Evolutionary conservation across 345 rosid species (phyloP), one percentile per base, ranked within the genome.

Genomic region (Firmiana major): DNA sequence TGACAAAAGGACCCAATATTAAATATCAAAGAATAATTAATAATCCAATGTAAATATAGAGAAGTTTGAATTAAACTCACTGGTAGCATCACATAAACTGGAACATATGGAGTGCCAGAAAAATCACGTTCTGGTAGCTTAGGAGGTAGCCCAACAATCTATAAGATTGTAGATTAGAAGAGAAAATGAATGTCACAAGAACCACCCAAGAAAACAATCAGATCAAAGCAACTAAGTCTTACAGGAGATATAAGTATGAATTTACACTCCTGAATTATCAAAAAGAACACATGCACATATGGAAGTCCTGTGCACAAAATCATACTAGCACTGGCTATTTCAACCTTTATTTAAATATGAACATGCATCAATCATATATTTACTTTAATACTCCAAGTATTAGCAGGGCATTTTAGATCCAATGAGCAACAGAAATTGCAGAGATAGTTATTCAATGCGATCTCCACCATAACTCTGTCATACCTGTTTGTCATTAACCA

Each of bases 1-100:
- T 31, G 34, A 48, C 42, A 55, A 34, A 49, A 40, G 15, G 49
- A 45, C 42, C 74, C 24, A 45, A 11, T 10, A 43, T 13, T 17
- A 79, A 45, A 74, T 69, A 57, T 54, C 68, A 19, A 75, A 82
- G 75, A 26, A 26, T 62, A 65, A 75, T 22, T 13, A 31, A 42
- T 15, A 34, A 70, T 38, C 26, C 64, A 69, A 55, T 16, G 12
- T 38, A 60, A 36, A 38, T 46, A 38, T 42, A 24, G 28, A 38
- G 7, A 64, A 57, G 70, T 40, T 63, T 70, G 46, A 53, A 79
- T 40, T 21, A 68, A 78, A 84, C 97, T 89, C 84, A 94, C 99
- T 0, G 99, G 97, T 78, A 97, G 55, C 72, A 93, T 94, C 79
- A 94, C 95, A 89, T 89, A 96, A 87, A 94, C 92, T 17, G 98